Evolutionary conservation across 106 monocot species (phyloP).

Genomic region (Dendrobium officinale): DNA sequence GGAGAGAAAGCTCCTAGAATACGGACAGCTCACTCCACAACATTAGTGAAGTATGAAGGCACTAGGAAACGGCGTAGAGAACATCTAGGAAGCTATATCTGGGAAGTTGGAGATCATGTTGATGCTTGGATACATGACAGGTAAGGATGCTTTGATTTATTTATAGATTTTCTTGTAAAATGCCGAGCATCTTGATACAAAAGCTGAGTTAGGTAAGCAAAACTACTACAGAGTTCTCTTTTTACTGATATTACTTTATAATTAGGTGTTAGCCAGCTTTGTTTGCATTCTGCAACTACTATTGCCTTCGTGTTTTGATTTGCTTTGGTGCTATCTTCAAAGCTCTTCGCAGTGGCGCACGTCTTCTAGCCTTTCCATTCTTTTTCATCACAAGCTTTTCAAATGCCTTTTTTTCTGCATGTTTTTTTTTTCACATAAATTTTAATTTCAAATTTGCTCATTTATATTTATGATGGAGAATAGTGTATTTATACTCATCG

Average conservation of each 20-base stretch:
- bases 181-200: not conserved
- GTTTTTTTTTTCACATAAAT: not conserved
- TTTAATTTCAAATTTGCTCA: not conserved
- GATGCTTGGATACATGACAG: constrained; percentile 76
- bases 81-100: constrained; percentile 32
- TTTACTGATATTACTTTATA: not conserved
- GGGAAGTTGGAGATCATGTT: constrained; percentile 76
- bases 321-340: not conserved
- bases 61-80: constrained; percentile 71
- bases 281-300: not conserved
- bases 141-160: constrained; percentile 29
- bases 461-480: not conserved
- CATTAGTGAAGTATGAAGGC: constrained; percentile 41
- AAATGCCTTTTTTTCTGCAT: not conserved
- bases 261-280: not conserved
- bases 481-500: not conserved
- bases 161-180: not conserved
- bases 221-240: not conserved
- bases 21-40: constrained; percentile 50
- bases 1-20: constrained; percentile 57
- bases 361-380: too few species aligned
- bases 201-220: not conserved
- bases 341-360: not conserved
- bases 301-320: not conserved
- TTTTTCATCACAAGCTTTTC: not conserved